Percentiles rank a stretch among this genome's conserved stretches.
Conservation (phyloP, 192 early-diverging fungal species). For the Spizellomyces sp. region DNA sequence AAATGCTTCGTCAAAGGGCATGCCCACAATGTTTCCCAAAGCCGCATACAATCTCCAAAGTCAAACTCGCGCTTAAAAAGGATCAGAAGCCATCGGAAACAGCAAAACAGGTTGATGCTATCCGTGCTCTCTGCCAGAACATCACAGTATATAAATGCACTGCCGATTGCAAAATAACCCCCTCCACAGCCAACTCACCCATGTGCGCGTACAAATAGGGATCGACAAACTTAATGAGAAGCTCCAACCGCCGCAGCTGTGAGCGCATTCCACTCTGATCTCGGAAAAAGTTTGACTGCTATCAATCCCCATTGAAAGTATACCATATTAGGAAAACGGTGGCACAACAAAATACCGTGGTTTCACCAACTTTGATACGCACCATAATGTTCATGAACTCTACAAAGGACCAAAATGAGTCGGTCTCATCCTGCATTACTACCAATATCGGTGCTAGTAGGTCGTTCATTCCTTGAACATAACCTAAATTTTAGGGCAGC, state of each 20-base stretch:
- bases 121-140: slow-evolving; percentile 64
- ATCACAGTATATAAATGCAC: slow-evolving; percentile 1
- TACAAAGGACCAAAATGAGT: slow-evolving; percentile 93
- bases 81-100: slow-evolving; percentile 97
- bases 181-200: slow-evolving; percentile 38
- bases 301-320: not conserved
- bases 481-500: slow-evolving; percentile 38
- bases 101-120: slow-evolving; percentile 91
- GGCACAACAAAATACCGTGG: not conserved
- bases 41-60: slow-evolving; percentile 75
- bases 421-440: slow-evolving; percentile 83
- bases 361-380: slow-evolving; percentile 5
- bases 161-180: not conserved
- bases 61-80: slow-evolving; percentile 97
- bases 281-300: slow-evolving; percentile 84
- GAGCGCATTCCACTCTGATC: slow-evolving; percentile 95
- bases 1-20: slow-evolving; percentile 72
- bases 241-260: slow-evolving; percentile 79
- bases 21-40: slow-evolving; percentile 85
- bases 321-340: no score
- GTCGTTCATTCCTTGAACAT: slow-evolving; percentile 91
- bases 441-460: slow-evolving; percentile 87
- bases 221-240: slow-evolving; percentile 86
- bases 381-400: slow-evolving; percentile 89
- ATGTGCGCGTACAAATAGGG: slow-evolving; percentile 82